Conservation (phyloP, 2,329 filamentous ascomycete genomes). For the Aspergillus hortae region DNA sequence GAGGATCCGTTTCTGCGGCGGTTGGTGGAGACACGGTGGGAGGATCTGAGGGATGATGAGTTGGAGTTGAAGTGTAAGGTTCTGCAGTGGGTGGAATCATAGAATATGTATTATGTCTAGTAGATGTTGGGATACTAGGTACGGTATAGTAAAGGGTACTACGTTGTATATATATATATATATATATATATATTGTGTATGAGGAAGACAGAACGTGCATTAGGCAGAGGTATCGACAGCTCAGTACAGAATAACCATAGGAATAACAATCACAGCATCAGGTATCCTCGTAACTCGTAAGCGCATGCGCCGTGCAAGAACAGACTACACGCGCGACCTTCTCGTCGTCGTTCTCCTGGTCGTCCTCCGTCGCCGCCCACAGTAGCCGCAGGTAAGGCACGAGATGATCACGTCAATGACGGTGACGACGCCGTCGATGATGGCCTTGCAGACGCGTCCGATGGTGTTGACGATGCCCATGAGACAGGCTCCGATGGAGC, state of each 20-base stretch:
- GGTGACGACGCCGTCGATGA: constrained; percentile 64
- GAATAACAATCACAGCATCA: neutral
- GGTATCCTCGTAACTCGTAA: constrained; percentile 11
- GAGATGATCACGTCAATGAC: constrained; percentile 65
- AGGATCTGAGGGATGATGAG: constrained; percentile 24
- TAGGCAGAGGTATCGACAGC: neutral
- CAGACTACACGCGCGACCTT: constrained; percentile 16
- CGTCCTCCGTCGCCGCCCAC: constrained; percentile 16
- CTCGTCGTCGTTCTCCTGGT: constrained; percentile 21
- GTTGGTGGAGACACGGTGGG: constrained; percentile 31
- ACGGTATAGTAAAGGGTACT: neutral
- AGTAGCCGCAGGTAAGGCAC: constrained; percentile 54
- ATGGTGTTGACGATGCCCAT: constrained; percentile 68
- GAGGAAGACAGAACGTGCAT: neutral
- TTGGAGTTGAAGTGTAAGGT: constrained; percentile 21
- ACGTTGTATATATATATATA: neutral
- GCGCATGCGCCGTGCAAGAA: neutral
- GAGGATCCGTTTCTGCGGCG: constrained; percentile 33
- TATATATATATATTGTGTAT: neutral
- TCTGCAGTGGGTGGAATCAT: constrained; percentile 14
- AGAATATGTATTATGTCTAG: no score
- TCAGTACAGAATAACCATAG: neutral
- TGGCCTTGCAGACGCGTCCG: constrained; percentile 60
- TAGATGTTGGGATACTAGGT: neutral
- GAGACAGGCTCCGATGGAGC: constrained; percentile 61